phyloP scores from a whole-genome alignment of 2,329 filamentous ascomycete genomes.

The Colletotrichum tropicicola region DNA sequence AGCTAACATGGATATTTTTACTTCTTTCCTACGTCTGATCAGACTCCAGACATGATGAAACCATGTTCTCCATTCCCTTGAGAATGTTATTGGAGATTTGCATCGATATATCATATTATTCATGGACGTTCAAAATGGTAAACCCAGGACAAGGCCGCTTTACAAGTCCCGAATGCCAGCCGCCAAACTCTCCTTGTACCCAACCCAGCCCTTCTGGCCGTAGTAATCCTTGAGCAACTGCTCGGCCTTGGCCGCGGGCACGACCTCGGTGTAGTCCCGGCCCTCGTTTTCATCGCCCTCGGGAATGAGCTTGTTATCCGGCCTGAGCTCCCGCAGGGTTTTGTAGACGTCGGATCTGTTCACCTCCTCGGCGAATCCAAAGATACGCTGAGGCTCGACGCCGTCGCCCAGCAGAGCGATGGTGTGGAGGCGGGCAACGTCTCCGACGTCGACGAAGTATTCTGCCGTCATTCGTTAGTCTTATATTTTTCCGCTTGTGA shows the following conservation, averaged over 20 bases:
- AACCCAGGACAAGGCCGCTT: no score
- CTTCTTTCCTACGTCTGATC: no score
- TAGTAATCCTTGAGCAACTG: conserved; percentile 23
- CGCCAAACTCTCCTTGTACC: conserved; percentile 19
- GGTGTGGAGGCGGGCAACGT: conserved; percentile 61
- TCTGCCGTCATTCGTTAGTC: conserved; percentile 37
- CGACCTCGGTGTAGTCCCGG: conserved; percentile 19
- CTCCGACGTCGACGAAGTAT: conserved; percentile 56
- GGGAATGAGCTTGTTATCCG: conserved; percentile 28
- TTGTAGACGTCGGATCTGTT: conserved; percentile 22
- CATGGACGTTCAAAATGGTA: no score
- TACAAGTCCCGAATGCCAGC: conserved; percentile 27
- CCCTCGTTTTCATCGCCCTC: conserved; percentile 10
- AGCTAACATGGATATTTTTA: no score
- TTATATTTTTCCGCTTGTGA: background rate
- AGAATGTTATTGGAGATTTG: no score
- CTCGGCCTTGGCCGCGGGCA: conserved; percentile 20
- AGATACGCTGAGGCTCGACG: conserved; percentile 59
- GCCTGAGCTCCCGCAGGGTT: conserved; percentile 9
- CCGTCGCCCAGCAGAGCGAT: conserved; percentile 56
- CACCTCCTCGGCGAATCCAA: conserved; percentile 54
- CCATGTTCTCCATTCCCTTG: no score
- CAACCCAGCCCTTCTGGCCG: conserved; percentile 17
- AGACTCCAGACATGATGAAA: no score
- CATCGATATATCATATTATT: no score